Conservation (phyloP, 805 yeast genomes). For the Metschnikowia sp. region DNA sequence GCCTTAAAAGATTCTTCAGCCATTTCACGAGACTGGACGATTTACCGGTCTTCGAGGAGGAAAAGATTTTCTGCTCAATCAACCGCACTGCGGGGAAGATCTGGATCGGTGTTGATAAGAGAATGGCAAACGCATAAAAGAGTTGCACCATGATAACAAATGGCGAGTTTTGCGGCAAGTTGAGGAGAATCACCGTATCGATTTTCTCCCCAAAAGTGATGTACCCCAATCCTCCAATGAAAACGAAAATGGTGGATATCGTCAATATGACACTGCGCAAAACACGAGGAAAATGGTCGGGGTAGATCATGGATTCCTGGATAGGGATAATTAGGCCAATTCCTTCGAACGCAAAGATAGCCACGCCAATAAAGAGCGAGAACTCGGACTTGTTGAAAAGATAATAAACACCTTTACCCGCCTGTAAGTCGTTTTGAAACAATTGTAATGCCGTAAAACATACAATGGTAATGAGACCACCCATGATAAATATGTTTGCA, state of each 20-base stretch:
- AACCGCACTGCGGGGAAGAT: constrained; percentile 75
- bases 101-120: constrained; percentile 78
- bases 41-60: constrained; percentile 51
- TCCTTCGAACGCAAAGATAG: constrained; percentile 87
- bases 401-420: constrained; percentile 48
- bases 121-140: constrained; percentile 69
- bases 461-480: constrained; percentile 63
- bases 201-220: constrained; percentile 62
- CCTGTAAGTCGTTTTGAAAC: constrained; percentile 32
- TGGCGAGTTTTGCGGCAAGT: constrained; percentile 65
- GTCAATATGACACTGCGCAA: constrained; percentile 58
- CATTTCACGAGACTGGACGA: constrained; percentile 51
- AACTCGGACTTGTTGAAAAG: constrained; percentile 55
- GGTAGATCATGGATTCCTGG: constrained; percentile 76
- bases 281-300: constrained; percentile 68
- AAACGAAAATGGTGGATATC: constrained; percentile 59
- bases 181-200: constrained; percentile 66
- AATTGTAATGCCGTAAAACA: constrained; percentile 51
- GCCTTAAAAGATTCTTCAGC: constrained; percentile 61
- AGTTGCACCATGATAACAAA: constrained; percentile 64
- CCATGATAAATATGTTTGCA: constrained; percentile 66
- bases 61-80: constrained; percentile 59
- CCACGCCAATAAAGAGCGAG: constrained; percentile 76
- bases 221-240: constrained; percentile 67
- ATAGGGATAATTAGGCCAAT: constrained; percentile 80